These are phyloP conservation scores for Neonectria coccinea DNA, from an alignment of 2,329 filamentous ascomycete genomes.

Conservation along the genomic window DNA sequence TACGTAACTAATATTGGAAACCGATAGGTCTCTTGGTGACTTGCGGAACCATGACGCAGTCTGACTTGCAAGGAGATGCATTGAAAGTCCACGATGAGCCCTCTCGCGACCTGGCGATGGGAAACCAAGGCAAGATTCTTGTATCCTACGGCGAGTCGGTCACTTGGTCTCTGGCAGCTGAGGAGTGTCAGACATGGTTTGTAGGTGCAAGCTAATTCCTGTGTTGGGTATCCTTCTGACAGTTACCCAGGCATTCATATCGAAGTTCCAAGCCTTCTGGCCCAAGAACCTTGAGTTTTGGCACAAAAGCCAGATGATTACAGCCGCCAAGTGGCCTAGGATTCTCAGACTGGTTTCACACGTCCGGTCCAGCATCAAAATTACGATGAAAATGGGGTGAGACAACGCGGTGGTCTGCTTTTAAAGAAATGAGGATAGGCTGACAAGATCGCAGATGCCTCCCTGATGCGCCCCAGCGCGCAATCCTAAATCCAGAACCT, in stretches of 20 bases:
- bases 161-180: conserved; percentile 53
- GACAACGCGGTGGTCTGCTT: not conserved
- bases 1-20: conserved; percentile 5
- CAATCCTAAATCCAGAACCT: conserved; percentile 31
- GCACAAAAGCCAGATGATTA: conserved; percentile 47
- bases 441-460: conserved; percentile 13
- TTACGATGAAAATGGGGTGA: conserved; percentile 43
- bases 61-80: conserved; percentile 48
- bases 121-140: conserved; percentile 45
- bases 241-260: conserved; percentile 50
- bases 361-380: conserved; percentile 35
- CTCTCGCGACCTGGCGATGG: conserved; percentile 32
- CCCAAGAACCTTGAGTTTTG: conserved; percentile 53
- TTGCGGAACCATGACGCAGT: conserved; percentile 53
- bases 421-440: not conserved
- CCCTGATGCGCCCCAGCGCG: conserved; percentile 32
- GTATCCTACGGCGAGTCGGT: conserved; percentile 52
- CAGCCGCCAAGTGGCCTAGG: conserved; percentile 46
- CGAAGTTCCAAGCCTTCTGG: conserved; percentile 59
- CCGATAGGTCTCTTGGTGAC: conserved; percentile 54
- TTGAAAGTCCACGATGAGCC: conserved; percentile 50
- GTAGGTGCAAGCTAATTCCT: conserved; percentile 44
- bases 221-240: conserved; percentile 18
- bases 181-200: conserved; percentile 60
- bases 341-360: conserved; percentile 45